These are phyloP conservation scores for Fraxinus albicans DNA, from an alignment of 305 asterid species.

Conservation along the genomic window DNA sequence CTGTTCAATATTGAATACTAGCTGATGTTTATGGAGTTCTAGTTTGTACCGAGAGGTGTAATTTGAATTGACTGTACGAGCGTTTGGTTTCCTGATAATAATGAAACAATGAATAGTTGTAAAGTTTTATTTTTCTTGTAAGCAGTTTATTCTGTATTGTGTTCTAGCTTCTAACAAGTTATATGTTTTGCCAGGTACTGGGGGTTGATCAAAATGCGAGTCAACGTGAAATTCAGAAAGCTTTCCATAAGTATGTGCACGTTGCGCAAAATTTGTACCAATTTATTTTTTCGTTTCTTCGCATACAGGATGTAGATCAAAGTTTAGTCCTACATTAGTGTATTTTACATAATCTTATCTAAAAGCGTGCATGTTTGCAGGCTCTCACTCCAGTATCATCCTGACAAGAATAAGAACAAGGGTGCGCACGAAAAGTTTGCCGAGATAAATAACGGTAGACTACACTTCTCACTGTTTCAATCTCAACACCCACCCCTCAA, in stretches of 20 bases:
- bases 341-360: background rate
- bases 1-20: background rate
- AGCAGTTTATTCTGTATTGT: background rate
- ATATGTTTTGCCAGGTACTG: conserved; percentile 55
- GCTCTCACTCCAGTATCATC: conserved; percentile 92
- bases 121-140: background rate
- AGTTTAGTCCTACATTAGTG: background rate
- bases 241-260: conserved; percentile 84
- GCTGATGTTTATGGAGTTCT: background rate
- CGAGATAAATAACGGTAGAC: conserved; percentile 87
- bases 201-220: conserved; percentile 80
- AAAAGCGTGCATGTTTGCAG: conserved; percentile 35
- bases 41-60: background rate
- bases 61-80: background rate
- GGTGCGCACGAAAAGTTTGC: conserved; percentile 92
- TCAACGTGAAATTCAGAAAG: conserved; percentile 90
- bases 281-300: background rate
- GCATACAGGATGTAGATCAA: background rate
- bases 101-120: background rate
- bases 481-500: background rate
- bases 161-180: conserved; percentile 15
- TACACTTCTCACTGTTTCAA: background rate
- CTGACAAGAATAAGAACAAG: conserved; percentile 89
- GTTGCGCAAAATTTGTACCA: background rate
- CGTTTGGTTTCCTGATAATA: background rate